Evolutionary conservation across 768 basidiomycete genomes (phyloP), one percentile per base, ranked within the genome.

Genomic region (Termitomyces sp.): DNA sequence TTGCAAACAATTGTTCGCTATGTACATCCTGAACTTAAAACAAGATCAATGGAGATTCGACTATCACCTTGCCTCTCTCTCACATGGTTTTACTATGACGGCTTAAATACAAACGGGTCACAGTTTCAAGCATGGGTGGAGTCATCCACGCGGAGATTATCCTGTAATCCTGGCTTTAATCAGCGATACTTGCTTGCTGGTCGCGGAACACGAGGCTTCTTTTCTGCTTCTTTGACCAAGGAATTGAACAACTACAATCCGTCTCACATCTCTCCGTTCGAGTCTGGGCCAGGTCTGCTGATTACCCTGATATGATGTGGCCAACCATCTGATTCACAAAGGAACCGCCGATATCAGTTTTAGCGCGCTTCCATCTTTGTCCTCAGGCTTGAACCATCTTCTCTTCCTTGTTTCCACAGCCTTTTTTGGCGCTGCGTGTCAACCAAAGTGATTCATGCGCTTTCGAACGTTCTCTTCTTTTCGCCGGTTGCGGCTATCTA

Each of bases 231-330:
- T 43, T 36, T 36, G 45, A 43, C 49, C 30, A 60, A 57, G 52
- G 55, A 34, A 48, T 24, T 58, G 24, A 14, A 39, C n/a, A 14
- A 39, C n/a, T 55, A 43, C 30, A 55, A 30, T 20, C 32, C 7
- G 46, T 54, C 52, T 53, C 55, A 44, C 39, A 18, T 51, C 44
- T 43, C 27, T 49, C 33, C 27, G 40, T 39, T 32, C 43, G 43
- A 46, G 33, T 49, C 43, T 51, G 58, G 55, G 36, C 45, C 20
- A 32, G 40, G 59, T 59, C 59, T 61, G 59, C 56, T 66, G 65
- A 64, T 66, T 53, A 55, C 44, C 63, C 62, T 63, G 64, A 63
- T 60, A 64, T 62, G 55, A 61, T 30, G 45, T 40, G 39, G 52
- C 57, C 53, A 62, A 52, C 18, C 51, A 55, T 61, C 55, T 58